Conservation (phyloP, 1,139 yeast genomes). For the Komagataea norvegica region DNA sequence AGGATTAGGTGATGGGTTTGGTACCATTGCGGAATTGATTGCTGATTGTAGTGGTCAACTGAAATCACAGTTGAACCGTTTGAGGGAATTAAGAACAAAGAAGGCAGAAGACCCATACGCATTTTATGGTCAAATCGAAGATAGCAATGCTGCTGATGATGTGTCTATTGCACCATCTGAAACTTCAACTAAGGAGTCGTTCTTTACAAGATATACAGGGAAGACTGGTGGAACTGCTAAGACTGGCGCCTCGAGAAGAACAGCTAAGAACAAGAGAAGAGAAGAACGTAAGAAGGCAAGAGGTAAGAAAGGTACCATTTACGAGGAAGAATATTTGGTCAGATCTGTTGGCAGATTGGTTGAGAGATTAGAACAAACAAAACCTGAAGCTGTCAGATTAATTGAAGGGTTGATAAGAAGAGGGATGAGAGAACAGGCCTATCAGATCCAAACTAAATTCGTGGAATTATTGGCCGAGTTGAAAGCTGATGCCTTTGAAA, state of each 20-base stretch:
- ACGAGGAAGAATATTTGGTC: conserved; percentile 92
- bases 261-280: conserved; percentile 86
- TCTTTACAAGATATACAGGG: conserved; percentile 93
- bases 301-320: conserved; percentile 95
- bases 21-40: conserved; percentile 75
- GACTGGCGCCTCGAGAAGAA: conserved; percentile 90
- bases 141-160: conserved; percentile 80
- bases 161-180: conserved; percentile 95
- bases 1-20: conserved; percentile 82
- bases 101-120: conserved; percentile 81
- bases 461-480: conserved; percentile 52
- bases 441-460: conserved; percentile 70
- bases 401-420: conserved; percentile 77
- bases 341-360: conserved; percentile 82
- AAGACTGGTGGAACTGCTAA: conserved; percentile 93
- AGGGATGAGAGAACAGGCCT: conserved; percentile 71
- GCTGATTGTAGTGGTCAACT: conserved; percentile 91
- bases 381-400: conserved; percentile 66
- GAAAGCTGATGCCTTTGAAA: conserved; percentile 60
- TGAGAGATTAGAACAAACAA: conserved; percentile 74
- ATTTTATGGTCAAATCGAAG: conserved; percentile 65
- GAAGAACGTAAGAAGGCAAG: conserved; percentile 95
- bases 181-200: conserved; percentile 87
- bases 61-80: conserved; percentile 73
- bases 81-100: conserved; percentile 79